Conservation (phyloP, 2,329 filamentous ascomycete species). For the Bipolaris zeicola region DNA sequence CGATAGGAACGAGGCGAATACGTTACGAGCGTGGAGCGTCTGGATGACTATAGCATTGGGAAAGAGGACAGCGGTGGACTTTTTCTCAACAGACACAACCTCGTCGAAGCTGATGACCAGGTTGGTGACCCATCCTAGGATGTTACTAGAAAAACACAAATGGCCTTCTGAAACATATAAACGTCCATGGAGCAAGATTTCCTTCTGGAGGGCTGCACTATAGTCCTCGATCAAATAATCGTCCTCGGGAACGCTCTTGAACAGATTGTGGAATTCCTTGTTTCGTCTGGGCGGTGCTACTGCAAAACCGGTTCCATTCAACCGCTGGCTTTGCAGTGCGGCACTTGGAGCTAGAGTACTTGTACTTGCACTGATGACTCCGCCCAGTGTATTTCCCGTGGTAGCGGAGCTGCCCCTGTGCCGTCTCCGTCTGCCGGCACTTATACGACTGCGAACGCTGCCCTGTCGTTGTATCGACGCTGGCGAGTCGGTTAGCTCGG, state of each 20-base stretch:
- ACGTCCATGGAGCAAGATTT: slow-evolving; percentile 91
- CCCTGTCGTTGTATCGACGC: slow-evolving; percentile 58
- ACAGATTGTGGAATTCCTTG: slow-evolving; percentile 89
- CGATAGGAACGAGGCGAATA: slow-evolving; percentile 93
- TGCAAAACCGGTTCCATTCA: slow-evolving; percentile 94
- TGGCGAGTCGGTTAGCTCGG: slow-evolving; percentile 67
- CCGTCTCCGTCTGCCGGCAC: slow-evolving; percentile 61
- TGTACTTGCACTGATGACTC: slow-evolving; percentile 73
- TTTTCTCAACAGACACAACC: slow-evolving; percentile 94
- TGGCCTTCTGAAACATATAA: slow-evolving; percentile 97
- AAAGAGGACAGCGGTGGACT: slow-evolving; percentile 92
- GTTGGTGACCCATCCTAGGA: slow-evolving; percentile 96
- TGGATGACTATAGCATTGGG: slow-evolving; percentile 98
- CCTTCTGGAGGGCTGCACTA: slow-evolving; percentile 91
- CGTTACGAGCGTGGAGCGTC: slow-evolving; percentile 90
- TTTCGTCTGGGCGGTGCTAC: slow-evolving; percentile 96
- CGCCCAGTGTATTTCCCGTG: slow-evolving; percentile 70
- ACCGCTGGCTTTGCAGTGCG: slow-evolving; percentile 68
- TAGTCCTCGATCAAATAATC: slow-evolving; percentile 99
- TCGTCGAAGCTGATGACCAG: slow-evolving; percentile 98
- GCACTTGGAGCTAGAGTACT: slow-evolving; percentile 70
- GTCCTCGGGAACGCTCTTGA: slow-evolving; percentile 96
- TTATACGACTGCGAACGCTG: slow-evolving; percentile 61
- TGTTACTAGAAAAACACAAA: slow-evolving; percentile 98
- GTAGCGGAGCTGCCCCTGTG: slow-evolving; percentile 80